Conservation (phyloP, 768 basidiomycete genomes). For the Hypsizygus marmoreus region DNA sequence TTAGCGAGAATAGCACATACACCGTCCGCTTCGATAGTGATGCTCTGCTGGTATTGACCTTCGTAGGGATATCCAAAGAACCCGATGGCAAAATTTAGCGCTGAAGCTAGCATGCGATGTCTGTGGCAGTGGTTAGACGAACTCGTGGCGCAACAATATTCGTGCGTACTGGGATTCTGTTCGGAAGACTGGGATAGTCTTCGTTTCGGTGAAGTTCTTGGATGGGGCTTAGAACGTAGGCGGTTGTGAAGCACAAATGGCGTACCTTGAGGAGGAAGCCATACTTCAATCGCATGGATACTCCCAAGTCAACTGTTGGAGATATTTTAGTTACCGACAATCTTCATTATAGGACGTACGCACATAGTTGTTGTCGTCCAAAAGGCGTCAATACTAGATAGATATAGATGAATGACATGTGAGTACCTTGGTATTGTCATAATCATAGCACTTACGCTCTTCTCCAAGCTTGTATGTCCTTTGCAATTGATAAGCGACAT, state of each 20-base stretch:
- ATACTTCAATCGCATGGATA: slow-evolving; percentile 76
- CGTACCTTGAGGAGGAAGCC: slow-evolving; percentile 69
- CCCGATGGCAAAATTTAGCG: slow-evolving; percentile 68
- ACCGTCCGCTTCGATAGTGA: slow-evolving; percentile 66
- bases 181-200: slow-evolving; percentile 75
- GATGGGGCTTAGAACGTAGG: neutral
- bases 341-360: slow-evolving; percentile 20
- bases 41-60: slow-evolving; percentile 72
- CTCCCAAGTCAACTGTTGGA: slow-evolving; percentile 58
- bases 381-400: slow-evolving; percentile 81
- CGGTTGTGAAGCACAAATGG: neutral
- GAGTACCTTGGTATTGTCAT: slow-evolving; percentile 4
- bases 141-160: neutral
- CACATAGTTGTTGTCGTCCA: slow-evolving; percentile 83
- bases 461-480: slow-evolving; percentile 92
- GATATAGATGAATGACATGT: slow-evolving; percentile 13
- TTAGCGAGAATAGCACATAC: slow-evolving; percentile 38
- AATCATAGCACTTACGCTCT: slow-evolving; percentile 53
- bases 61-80: slow-evolving; percentile 79
- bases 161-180: slow-evolving; percentile 68
- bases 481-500: slow-evolving; percentile 3
- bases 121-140: too few relatives aligned
- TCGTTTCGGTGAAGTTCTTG: slow-evolving; percentile 58
- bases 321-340: neutral
- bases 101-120: slow-evolving; percentile 72